Conservation (phyloP, 768 basidiomycete genomes). For the Lactarius quietus region DNA sequence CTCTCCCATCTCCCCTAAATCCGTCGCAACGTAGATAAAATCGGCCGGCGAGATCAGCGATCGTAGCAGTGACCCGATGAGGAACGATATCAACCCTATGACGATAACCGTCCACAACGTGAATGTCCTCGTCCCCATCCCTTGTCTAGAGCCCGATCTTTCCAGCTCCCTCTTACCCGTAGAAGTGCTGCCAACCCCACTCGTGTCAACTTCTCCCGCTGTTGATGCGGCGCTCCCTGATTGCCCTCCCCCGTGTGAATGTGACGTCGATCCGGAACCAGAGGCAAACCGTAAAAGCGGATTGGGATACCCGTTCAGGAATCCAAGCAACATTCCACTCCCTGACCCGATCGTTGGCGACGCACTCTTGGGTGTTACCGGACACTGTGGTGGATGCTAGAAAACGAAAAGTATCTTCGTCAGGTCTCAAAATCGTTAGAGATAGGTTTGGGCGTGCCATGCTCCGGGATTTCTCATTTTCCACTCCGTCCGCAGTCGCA, state of each 20-base stretch:
- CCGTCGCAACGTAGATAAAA: conserved; percentile 76
- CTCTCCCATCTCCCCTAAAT: conserved; percentile 51
- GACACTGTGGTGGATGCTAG: conserved; percentile 27
- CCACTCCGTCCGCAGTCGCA: conserved; percentile 2
- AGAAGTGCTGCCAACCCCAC: not conserved
- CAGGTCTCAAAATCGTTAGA: not conserved
- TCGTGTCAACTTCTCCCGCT: conserved; percentile 11
- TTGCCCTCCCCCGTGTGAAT: conserved; percentile 7
- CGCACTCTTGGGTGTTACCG: conserved; percentile 25
- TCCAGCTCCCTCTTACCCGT: conserved; percentile 4
- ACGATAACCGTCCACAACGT: conserved; percentile 60
- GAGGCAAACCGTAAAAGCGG: conserved; percentile 51
- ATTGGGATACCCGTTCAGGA: conserved; percentile 58
- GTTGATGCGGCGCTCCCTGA: conserved; percentile 22
- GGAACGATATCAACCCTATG: conserved; percentile 81
- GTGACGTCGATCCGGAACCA: conserved; percentile 23
- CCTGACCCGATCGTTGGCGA: conserved; percentile 30
- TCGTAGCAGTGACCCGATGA: conserved; percentile 87
- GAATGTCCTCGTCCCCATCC: conserved; percentile 32
- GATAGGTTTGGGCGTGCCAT: conserved; percentile 13
- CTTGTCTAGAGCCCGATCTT: conserved; percentile 1
- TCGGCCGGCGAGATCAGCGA: conserved; percentile 88
- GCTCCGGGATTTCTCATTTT: conserved; percentile 22
- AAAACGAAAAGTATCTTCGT: not conserved
- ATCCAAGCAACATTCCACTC: conserved; percentile 48